Evolutionary conservation across 371 early-diverging fungal species (phyloP).

Genomic region (Syncephalastrum contaminatum): DNA sequence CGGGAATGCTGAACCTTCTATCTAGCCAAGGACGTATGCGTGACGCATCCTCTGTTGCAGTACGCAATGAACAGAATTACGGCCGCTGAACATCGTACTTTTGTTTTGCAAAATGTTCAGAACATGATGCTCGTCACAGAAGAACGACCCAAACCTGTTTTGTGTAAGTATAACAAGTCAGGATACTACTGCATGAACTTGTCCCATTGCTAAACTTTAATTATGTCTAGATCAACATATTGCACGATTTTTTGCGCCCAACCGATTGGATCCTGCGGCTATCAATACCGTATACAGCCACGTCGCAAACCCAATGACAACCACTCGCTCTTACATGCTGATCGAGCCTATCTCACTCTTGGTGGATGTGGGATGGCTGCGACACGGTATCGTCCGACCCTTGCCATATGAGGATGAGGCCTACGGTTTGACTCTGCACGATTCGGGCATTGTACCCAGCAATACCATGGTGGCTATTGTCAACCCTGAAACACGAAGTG

Average conservation of each 20-base stretch:
- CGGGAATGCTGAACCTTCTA: background rate
- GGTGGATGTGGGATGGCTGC: slow-evolving; percentile 62
- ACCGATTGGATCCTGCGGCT: slow-evolving; percentile 63
- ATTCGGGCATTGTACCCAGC: slow-evolving; percentile 76
- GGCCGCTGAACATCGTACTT: slow-evolving; percentile 29
- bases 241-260: slow-evolving; percentile 48
- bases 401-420: slow-evolving; percentile 55
- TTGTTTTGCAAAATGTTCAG: slow-evolving; percentile 61
- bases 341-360: slow-evolving; percentile 65
- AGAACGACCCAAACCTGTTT: slow-evolving; percentile 60
- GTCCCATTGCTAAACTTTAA: background rate
- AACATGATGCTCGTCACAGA: slow-evolving; percentile 73
- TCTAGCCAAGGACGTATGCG: slow-evolving; percentile 70
- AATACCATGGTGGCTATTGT: slow-evolving; percentile 86
- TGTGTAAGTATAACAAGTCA: slow-evolving; percentile 44
- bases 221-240: slow-evolving; percentile 34
- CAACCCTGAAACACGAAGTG: slow-evolving; percentile 65
- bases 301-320: slow-evolving; percentile 74
- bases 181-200: slow-evolving; percentile 8
- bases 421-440: slow-evolving; percentile 65
- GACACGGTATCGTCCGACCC: slow-evolving; percentile 65
- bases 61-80: slow-evolving; percentile 65
- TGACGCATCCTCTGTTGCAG: slow-evolving; percentile 73
- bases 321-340: slow-evolving; percentile 79
- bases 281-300: slow-evolving; percentile 77